phyloP scores from a whole-genome alignment of 352 stramenopile genomes.

The Pythium sp. region DNA sequence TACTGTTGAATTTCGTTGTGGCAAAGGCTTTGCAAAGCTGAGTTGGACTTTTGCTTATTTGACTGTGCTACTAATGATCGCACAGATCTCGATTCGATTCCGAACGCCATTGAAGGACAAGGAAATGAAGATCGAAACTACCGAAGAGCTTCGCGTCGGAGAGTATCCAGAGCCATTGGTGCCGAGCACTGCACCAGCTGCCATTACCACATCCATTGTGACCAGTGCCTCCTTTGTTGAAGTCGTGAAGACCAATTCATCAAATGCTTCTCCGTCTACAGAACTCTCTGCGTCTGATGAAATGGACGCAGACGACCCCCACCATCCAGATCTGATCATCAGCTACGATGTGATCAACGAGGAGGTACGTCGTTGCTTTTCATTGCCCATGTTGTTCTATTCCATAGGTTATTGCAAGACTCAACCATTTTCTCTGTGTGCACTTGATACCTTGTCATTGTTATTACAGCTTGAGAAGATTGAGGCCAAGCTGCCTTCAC shows the following conservation, averaged over 20 bases:
- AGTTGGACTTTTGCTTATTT: background rate
- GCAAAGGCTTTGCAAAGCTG: too few species aligned
- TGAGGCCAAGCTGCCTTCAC: conserved; percentile 39
- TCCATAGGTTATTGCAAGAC: too few species aligned
- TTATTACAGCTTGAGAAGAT: conserved; percentile 58
- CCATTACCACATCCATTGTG: background rate
- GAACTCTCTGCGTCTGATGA: conserved; percentile 4
- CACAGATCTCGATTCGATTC: conserved; percentile 56
- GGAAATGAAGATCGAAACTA: conserved; percentile 38
- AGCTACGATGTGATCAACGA: conserved; percentile 87
- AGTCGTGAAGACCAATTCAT: background rate
- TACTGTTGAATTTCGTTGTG: background rate
- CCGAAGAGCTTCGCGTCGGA: conserved; percentile 54
- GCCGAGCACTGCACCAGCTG: background rate
- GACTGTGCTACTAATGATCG: too few species aligned
- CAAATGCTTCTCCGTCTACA: background rate
- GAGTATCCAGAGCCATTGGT: conserved; percentile 40
- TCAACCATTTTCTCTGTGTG: too few species aligned
- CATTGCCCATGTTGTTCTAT: background rate
- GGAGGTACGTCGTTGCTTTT: conserved; percentile 39
- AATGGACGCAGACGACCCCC: conserved; percentile 39
- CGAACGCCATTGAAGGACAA: conserved; percentile 61
- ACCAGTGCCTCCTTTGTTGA: background rate
- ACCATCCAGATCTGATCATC: conserved; percentile 69
- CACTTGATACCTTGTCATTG: background rate